Base-by-base conservation (phyloP, 1,284 basidiomycete species). In the Leccinum angustisporum region DNA sequence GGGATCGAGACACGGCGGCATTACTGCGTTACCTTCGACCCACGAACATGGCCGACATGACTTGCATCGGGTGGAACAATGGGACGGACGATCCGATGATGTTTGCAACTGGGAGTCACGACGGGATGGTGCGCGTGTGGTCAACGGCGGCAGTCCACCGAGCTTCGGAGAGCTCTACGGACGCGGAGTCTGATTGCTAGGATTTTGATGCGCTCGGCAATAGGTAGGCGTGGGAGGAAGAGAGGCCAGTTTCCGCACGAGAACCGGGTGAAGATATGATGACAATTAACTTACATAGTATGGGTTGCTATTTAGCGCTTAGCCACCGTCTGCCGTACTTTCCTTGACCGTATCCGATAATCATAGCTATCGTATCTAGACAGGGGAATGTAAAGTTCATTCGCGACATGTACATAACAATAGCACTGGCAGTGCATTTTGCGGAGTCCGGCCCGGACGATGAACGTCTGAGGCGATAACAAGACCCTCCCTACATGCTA, bases 21-120 rank as follows among this genome's bases (percentile, higher is more conserved):
- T 71, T 90, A 8, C 74, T 92, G 5, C 87, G 88, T 57, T 83
- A 86, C 64, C 78, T 92, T 50, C 83, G 82, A 5, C 81, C 84
- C 21, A 83, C 85, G 63, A 67, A 67, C 16, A 43, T 61, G 34
- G 36, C 65, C 31, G 73, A 91, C 65, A 71, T 92, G 63, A 91
- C 90, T 13, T 90, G 87, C 65, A 83, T 91, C 33, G 88, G 87
- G 18, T 92, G 90, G 88, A 92, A 91, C 70, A 82, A 81, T 63
- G 81, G 83, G 2, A 81, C 79, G 11, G 84, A 80, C 0, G 78
- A 87, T 46, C 82, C 86, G 1, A 90, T 86, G 78, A 90, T 91
- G 88, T 89, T 92, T 66, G 88, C 88, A 5, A 88, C 88, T 0
- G 90, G 89, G 30, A 85, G 84, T 59, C 88, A 91, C 67, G 89